Evolutionary conservation across 371 early-diverging fungal genomes (phyloP), one percentile per base, ranked within the genome.

Genomic region (Rhizopus arrhizus): DNA sequence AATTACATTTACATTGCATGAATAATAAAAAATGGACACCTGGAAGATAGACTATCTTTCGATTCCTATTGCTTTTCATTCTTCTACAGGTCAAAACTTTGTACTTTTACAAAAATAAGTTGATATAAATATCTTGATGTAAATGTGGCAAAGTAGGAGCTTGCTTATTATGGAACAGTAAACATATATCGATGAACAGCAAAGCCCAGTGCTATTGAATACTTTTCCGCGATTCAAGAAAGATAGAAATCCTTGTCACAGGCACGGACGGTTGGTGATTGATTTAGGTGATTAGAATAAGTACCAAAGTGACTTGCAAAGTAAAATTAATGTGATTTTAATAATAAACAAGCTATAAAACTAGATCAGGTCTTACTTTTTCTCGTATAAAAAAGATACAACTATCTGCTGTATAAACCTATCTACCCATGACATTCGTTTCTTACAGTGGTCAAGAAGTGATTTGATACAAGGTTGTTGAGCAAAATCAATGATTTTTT

Each of bases 11-110:
- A 91, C 89, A 12, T 77, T 74, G 58, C 94, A 93, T 0, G 91
- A 80, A 65, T 92, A 92, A 64, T 93, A 92, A 68, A 2, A 91
- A 93, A 59, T 85, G 91, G 5, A 89, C 86, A 3, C 90, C 91
- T 0, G 74, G 74, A 0, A 92, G 85, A 62, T 87, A 91, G 16
- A 91, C 75, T 81, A 34, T 77, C 72, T 11, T 70, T 69, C 0
- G 72, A 68, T 5, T 50, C 66, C 3, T 60, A 61, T n/a, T 38
- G 46, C 13, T 38, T 41, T 28, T 50, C 34, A 13, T 34, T 35
- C 38, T 88, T 85, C 70, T 87, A 84, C 49, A 89, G 73, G 0
- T 87, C 89, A 73, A 89, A 89, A 12, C 87, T 85, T 89, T 9
- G 86, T 76, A 46, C 78, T 75, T 68, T 89, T 88, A 9, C 85